Percentiles rank a stretch among this genome's conserved stretches.
phyloP scores from a whole-genome alignment of 257 asterid species.

The Linderniella brevidens region DNA sequence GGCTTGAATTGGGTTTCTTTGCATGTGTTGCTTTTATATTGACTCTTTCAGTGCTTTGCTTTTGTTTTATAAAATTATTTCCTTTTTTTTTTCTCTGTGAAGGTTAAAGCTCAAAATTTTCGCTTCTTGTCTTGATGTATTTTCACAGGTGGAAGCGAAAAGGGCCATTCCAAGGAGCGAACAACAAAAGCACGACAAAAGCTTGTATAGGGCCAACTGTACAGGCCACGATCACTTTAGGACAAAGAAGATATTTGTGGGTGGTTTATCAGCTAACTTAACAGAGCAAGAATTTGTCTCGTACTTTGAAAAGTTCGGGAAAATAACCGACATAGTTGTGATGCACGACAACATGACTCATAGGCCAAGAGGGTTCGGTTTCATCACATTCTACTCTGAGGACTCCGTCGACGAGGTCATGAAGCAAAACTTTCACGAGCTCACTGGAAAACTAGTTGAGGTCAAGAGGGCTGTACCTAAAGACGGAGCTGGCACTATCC shows the following conservation, averaged over 20 bases:
- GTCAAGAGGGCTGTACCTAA: constrained; percentile 82
- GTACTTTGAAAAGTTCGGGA: constrained; percentile 76
- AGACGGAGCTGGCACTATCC: constrained; percentile 31
- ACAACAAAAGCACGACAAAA: constrained; percentile 35
- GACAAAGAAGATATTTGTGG: constrained; percentile 93
- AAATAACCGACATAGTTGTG: constrained; percentile 77
- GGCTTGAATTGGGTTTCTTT: too few species aligned
- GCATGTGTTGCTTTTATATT: neutral
- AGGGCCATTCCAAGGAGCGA: constrained; percentile 84
- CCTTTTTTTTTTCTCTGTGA: too few species aligned
- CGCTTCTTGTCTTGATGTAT: too few species aligned
- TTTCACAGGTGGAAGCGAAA: constrained; percentile 71
- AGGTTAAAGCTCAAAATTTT: too few species aligned
- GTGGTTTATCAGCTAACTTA: constrained; percentile 74
- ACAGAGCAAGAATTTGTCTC: constrained; percentile 65
- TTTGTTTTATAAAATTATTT: constrained; percentile 4
- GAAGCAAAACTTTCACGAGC: constrained; percentile 55
- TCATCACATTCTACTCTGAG: constrained; percentile 70
- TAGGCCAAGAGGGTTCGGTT: constrained; percentile 96
- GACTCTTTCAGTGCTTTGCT: neutral
- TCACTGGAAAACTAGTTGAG: constrained; percentile 73
- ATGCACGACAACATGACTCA: constrained; percentile 80
- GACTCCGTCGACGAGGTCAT: constrained; percentile 72
- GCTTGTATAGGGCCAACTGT: constrained; percentile 24
- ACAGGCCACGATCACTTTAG: constrained; percentile 43